phyloP scores from a whole-genome alignment of 139 green algal genomes.

The Gonium pectorale region DNA sequence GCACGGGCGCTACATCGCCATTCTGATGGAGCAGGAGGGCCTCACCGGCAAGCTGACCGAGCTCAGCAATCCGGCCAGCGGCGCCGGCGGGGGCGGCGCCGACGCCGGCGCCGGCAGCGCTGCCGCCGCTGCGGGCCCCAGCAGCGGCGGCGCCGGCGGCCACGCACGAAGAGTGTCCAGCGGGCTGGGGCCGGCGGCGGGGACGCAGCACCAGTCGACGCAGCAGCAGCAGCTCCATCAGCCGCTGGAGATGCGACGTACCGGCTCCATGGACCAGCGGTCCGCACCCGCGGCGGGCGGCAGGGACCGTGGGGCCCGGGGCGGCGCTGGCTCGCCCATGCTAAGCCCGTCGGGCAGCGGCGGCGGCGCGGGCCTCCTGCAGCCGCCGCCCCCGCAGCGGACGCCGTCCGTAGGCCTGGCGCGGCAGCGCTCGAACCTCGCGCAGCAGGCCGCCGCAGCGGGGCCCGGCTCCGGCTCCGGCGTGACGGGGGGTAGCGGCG shows the following conservation, averaged over 20 bases:
- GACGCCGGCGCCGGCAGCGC: neutral
- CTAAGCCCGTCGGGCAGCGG: no score
- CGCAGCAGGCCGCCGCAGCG: no score
- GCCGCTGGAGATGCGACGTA: no score
- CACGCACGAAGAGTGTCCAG: neutral
- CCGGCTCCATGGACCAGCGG: no score
- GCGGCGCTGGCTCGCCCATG: no score
- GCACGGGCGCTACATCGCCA: constrained; percentile 91
- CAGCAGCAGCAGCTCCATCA: neutral
- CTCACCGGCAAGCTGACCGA: constrained; percentile 8
- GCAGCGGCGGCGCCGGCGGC: neutral
- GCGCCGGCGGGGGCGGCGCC: neutral
- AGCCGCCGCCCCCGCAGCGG: no score
- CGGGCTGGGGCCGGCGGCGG: neutral
- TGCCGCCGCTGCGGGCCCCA: neutral
- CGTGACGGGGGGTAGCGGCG: constrained; percentile 2
- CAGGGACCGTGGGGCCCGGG: no score
- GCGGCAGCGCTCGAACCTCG: no score
- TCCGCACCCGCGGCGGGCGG: no score
- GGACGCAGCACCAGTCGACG: neutral
- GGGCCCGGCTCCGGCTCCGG: neutral
- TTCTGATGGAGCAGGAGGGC: constrained; percentile 70
- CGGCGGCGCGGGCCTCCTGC: no score
- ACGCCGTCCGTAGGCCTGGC: no score
- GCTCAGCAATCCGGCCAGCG: neutral